phyloP scores from a whole-genome alignment of 257 asterid species.

The Mentha longifolia region DNA sequence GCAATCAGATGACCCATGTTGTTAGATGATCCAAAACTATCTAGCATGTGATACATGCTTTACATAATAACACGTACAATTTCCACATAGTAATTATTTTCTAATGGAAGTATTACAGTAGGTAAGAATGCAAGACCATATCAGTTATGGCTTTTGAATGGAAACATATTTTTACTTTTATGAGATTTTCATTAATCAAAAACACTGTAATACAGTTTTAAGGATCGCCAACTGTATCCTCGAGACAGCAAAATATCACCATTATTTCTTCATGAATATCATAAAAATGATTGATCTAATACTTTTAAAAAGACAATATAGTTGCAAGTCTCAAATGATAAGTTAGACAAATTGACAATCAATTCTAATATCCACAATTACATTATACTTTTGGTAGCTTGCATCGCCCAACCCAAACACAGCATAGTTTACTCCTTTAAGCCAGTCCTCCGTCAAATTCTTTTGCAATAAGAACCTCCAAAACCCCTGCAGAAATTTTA shows the following conservation, averaged over 20 bases:
- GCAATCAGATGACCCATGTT: constrained; percentile 39
- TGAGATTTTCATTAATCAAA: constrained; percentile 14
- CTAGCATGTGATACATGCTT: constrained; percentile 2
- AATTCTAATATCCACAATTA: constrained; percentile 42
- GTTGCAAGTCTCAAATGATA: background rate
- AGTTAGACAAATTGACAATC: background rate
- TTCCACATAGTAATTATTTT: background rate
- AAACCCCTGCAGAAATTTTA: constrained; percentile 59
- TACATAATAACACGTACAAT: background rate
- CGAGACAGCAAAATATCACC: constrained; percentile 14
- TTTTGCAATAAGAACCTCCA: constrained; percentile 87
- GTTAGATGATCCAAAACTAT: constrained; percentile 14
- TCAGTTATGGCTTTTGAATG: background rate
- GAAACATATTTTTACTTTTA: constrained; percentile 9
- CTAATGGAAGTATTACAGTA: background rate
- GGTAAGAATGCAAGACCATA: constrained; percentile 2
- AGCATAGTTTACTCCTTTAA: constrained; percentile 79
- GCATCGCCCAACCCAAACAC: constrained; percentile 99
- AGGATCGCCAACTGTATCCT: background rate
- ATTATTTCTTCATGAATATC: background rate
- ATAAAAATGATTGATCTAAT: background rate
- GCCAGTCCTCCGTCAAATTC: constrained; percentile 74
- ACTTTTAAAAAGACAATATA: background rate
- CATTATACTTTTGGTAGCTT: constrained; percentile 96
- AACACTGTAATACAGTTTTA: background rate